Conservation (phyloP, 2,329 filamentous ascomycete species). For the Alternaria panax region DNA sequence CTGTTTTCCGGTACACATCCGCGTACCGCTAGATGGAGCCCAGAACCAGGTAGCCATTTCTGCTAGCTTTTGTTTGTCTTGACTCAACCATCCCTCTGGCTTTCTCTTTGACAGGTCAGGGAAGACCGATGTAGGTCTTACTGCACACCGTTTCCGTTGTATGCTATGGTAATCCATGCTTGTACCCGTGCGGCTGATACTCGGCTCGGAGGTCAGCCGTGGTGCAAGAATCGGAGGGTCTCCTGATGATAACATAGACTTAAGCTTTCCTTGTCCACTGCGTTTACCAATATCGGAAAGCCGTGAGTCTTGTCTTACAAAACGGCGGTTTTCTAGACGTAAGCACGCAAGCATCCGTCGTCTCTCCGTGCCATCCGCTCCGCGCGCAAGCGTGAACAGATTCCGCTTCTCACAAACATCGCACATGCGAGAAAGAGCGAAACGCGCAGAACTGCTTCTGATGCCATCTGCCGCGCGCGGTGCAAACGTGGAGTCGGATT, state of each 20-base stretch:
- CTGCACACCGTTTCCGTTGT: slow-evolving; percentile 48
- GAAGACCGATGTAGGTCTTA: slow-evolving; percentile 51
- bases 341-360: background rate
- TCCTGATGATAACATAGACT: slow-evolving; percentile 37
- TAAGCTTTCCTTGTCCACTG: slow-evolving; percentile 52
- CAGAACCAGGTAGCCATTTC: slow-evolving; percentile 50
- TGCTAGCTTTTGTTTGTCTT: slow-evolving; percentile 4
- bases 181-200: slow-evolving; percentile 49
- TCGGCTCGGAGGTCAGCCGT: slow-evolving; percentile 60
- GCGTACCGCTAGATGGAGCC: slow-evolving; percentile 51
- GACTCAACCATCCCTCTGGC: slow-evolving; percentile 43
- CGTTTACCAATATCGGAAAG: slow-evolving; percentile 49
- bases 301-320: slow-evolving; percentile 38
- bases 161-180: slow-evolving; percentile 49
- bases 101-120: slow-evolving; percentile 36
- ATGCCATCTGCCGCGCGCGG: slow-evolving; percentile 63
- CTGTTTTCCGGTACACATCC: slow-evolving; percentile 52
- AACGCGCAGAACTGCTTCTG: slow-evolving; percentile 60
- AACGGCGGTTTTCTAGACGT: no score
- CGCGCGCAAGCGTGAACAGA: slow-evolving; percentile 59
- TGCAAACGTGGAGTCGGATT: slow-evolving; percentile 52
- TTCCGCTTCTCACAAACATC: slow-evolving; percentile 62
- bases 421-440: slow-evolving; percentile 62
- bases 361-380: background rate
- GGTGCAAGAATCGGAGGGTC: slow-evolving; percentile 59